Conservation (phyloP, 2,329 filamentous ascomycete species). For the Xylaria sp. region DNA sequence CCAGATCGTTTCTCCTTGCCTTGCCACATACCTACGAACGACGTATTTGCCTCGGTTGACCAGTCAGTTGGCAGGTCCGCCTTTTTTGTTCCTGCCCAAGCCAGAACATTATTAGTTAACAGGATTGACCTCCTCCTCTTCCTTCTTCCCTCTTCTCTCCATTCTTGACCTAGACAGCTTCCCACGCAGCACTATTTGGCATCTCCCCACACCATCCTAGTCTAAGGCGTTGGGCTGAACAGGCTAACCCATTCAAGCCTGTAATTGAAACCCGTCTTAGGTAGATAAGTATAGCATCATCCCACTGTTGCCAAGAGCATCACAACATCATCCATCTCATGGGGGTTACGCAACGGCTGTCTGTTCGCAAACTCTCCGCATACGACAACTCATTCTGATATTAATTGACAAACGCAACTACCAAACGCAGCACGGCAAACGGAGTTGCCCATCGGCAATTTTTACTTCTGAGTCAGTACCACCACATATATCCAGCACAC, state of each 20-base stretch:
- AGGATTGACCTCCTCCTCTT: background rate
- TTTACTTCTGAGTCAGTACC: background rate
- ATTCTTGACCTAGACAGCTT: background rate
- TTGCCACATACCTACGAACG: background rate
- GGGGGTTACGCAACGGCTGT: background rate
- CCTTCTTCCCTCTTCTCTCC: background rate
- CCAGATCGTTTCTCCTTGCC: background rate
- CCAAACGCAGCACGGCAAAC: conserved; percentile 4
- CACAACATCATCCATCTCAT: background rate
- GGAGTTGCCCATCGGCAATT: background rate
- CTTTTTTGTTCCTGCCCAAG: too few relatives aligned
- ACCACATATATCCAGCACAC: background rate
- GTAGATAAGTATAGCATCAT: conserved; percentile 3
- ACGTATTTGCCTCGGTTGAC: too few relatives aligned
- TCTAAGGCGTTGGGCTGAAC: background rate
- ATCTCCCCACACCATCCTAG: conserved; percentile 9
- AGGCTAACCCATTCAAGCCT: conserved; percentile 13
- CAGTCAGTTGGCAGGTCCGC: too few relatives aligned
- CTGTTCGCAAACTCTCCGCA: background rate
- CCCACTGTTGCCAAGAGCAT: conserved; percentile 1
- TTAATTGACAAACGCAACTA: conserved; percentile 4
- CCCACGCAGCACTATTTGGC: background rate
- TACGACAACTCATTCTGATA: background rate
- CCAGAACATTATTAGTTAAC: too few relatives aligned
- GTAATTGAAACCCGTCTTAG: conserved; percentile 4